These are phyloP conservation scores for Elongisporangium prolatum DNA, from an alignment of 352 stramenopile species.

Conservation along the genomic window DNA sequence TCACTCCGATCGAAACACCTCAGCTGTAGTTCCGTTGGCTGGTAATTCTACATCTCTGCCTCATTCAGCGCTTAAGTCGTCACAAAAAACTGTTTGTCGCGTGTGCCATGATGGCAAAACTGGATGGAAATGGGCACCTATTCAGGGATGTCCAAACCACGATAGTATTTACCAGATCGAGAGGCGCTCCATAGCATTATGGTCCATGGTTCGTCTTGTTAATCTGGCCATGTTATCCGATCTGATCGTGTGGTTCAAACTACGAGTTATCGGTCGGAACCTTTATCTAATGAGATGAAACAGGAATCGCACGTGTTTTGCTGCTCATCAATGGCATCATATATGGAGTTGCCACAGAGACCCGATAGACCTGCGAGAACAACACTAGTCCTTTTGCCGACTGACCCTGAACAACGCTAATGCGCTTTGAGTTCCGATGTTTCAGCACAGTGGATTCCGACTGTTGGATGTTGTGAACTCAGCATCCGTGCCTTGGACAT, in stretches of 20 bases:
- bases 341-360: background rate
- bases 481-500: background rate
- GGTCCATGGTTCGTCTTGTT: background rate
- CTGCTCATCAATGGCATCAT: background rate
- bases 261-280: background rate
- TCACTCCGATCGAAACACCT: background rate
- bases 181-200: background rate
- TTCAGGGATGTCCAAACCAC: background rate
- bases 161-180: background rate
- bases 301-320: background rate
- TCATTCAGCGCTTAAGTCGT: background rate
- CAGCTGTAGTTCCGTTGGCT: background rate
- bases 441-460: background rate
- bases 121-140: background rate
- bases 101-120: background rate
- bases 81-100: background rate
- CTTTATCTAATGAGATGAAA: background rate
- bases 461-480: background rate
- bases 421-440: background rate
- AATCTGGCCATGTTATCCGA: background rate
- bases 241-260: background rate
- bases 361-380: background rate
- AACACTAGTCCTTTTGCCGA: background rate
- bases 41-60: background rate
- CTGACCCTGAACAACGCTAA: background rate